Percentiles rank a stretch among this genome's conserved stretches.
phyloP scores from a whole-genome alignment of 805 yeast genomes.

The Groenewaldozyma salmanticensis region DNA sequence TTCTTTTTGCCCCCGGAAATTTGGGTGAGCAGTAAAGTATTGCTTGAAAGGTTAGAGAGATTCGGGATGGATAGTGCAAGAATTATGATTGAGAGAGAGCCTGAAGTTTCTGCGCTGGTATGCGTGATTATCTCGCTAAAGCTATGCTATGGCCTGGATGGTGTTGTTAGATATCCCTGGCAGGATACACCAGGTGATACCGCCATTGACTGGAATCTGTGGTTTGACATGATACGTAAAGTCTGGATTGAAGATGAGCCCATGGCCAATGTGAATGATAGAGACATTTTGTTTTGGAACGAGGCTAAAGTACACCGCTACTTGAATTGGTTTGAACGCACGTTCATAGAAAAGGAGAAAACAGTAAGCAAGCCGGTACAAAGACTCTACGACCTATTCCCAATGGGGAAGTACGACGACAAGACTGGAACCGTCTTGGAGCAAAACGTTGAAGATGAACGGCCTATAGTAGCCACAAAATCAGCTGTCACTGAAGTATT shows the following conservation, averaged over 20 bases:
- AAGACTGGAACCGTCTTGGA: constrained; percentile 1
- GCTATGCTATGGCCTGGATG: constrained; percentile 21
- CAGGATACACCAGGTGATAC: neutral
- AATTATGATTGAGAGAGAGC: constrained; percentile 1
- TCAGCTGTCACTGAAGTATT: constrained; percentile 11
- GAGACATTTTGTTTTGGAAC: constrained; percentile 39
- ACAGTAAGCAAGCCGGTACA: constrained; percentile 2
- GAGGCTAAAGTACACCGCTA: constrained; percentile 38
- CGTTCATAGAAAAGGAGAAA: constrained; percentile 3
- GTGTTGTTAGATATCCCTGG: constrained; percentile 7
- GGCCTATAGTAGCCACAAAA: constrained; percentile 1
- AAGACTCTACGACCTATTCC: constrained; percentile 18
- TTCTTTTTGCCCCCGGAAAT: constrained; percentile 43
- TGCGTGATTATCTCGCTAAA: constrained; percentile 10
- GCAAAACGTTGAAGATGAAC: neutral
- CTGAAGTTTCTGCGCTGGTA: constrained; percentile 11
- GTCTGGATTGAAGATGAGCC: constrained; percentile 19
- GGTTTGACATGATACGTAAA: constrained; percentile 27
- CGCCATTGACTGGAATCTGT: constrained; percentile 20
- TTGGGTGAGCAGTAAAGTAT: constrained; percentile 19
- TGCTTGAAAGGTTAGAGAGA: constrained; percentile 4
- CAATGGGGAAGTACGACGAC: constrained; percentile 11
- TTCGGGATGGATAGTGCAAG: constrained; percentile 2
- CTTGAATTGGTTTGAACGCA: constrained; percentile 40
- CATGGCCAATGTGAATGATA: constrained; percentile 21